Percentiles rank a stretch among this genome's conserved stretches.
Evolutionary conservation across 2,329 filamentous ascomycete species (phyloP).

Genomic region (Calycina herbarum): DNA sequence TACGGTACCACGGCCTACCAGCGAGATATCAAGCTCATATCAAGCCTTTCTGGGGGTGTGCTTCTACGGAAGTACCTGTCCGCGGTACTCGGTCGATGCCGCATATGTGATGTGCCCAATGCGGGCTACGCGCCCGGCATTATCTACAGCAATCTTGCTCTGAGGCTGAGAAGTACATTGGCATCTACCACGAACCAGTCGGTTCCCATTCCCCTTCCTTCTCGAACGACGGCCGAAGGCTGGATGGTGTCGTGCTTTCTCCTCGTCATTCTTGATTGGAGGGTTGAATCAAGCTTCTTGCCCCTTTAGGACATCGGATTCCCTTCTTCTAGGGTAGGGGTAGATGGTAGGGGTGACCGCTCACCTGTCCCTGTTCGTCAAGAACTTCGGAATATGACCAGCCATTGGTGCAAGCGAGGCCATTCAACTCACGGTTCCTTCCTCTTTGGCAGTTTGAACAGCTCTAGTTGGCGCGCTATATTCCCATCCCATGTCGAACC

Average conservation of each 20-base stretch:
- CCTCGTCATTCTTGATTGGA: constrained; percentile 3
- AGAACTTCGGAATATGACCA: not conserved
- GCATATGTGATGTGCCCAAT: not conserved
- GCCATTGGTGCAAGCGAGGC: constrained; percentile 1
- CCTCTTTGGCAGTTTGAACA: constrained; percentile 4
- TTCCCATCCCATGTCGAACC: not conserved
- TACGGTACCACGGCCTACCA: too few relatives aligned
- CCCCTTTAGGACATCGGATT: constrained; percentile 5
- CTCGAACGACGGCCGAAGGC: not conserved
- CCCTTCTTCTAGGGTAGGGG: not conserved
- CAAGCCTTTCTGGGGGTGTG: not conserved
- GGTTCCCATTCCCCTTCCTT: not conserved
- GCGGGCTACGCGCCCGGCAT: not conserved
- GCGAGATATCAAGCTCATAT: constrained; percentile 1
- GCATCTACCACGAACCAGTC: not conserved
- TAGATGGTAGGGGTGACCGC: not conserved
- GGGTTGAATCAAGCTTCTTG: constrained; percentile 7
- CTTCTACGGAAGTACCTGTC: not conserved
- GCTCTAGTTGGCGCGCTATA: not conserved
- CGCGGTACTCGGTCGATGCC: not conserved
- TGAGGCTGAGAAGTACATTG: constrained; percentile 9
- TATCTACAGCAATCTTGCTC: constrained; percentile 4
- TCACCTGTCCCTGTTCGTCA: not conserved
- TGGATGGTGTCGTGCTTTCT: not conserved
- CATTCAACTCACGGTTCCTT: constrained; percentile 5